phyloP scores from a whole-genome alignment of 139 green algal species.

The Tetradesmus lagerheimii region DNA sequence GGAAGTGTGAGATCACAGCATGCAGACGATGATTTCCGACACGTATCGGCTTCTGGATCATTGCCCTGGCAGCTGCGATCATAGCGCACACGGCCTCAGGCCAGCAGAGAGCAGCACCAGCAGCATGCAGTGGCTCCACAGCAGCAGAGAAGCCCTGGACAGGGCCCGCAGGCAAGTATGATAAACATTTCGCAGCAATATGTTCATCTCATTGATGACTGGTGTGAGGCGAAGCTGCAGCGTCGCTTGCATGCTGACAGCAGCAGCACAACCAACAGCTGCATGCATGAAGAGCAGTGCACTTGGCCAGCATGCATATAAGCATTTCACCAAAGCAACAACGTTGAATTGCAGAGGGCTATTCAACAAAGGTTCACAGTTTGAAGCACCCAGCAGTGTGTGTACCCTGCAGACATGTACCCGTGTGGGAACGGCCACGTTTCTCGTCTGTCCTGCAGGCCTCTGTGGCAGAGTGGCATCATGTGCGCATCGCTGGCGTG shows the following conservation, averaged over 20 bases:
- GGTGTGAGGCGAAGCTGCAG: too few species aligned
- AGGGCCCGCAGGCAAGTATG: not conserved
- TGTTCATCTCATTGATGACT: too few species aligned
- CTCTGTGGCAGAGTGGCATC: slow-evolving; percentile 17
- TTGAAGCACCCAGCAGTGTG: not conserved
- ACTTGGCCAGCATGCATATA: not conserved
- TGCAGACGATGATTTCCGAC: not conserved
- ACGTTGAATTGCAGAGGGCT: not conserved
- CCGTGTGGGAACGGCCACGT: not conserved
- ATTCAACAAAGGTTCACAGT: not conserved
- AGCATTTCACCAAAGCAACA: not conserved
- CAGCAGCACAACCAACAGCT: not conserved
- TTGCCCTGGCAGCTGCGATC: not conserved
- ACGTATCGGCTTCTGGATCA: not conserved
- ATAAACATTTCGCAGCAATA: not conserved
- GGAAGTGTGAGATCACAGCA: not conserved
- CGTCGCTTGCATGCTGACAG: not conserved
- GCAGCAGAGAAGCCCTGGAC: not conserved
- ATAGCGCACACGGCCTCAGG: not conserved
- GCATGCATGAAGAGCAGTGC: not conserved
- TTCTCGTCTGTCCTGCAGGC: slow-evolving; percentile 1
- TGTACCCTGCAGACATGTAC: not conserved
- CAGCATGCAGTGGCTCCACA: slow-evolving; percentile 6
- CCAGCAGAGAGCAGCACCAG: not conserved
- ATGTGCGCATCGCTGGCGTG: slow-evolving; percentile 3